A percentile compares a stretch with the other conserved stretches of the same genome.
phyloP scores from a whole-genome alignment of 345 rosid genomes.

The Mangifera indica region DNA sequence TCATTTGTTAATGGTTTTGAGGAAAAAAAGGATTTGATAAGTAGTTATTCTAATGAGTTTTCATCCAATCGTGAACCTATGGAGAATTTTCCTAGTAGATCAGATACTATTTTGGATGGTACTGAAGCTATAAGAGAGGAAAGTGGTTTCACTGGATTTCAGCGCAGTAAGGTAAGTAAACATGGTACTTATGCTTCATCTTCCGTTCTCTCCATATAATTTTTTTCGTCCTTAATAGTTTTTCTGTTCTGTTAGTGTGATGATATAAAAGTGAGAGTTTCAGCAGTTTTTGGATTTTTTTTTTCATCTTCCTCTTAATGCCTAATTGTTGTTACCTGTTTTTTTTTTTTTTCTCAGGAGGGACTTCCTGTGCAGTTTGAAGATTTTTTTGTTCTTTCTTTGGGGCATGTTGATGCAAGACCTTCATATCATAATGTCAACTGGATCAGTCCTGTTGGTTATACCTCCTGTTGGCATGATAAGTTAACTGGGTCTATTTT shows the following conservation, averaged over 20 bases:
- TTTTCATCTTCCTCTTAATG: slow-evolving; percentile 9
- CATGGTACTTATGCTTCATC: slow-evolving; percentile 7
- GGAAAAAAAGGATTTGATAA: slow-evolving; percentile 50
- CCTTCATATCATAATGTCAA: slow-evolving; percentile 70
- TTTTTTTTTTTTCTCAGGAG: slow-evolving; percentile 49
- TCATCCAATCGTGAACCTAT: slow-evolving; percentile 38
- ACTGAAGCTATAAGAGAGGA: slow-evolving; percentile 43
- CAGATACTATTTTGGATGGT: slow-evolving; percentile 33
- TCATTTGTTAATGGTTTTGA: slow-evolving; percentile 47
- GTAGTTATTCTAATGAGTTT: slow-evolving; percentile 43
- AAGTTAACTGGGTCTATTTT: slow-evolving; percentile 89
- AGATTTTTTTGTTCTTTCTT: slow-evolving; percentile 84
- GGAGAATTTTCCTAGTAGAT: slow-evolving; percentile 33
- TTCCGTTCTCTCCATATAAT: slow-evolving; percentile 5
- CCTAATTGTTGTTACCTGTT: slow-evolving; percentile 21
- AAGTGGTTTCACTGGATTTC: slow-evolving; percentile 31
- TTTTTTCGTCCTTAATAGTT: background rate
- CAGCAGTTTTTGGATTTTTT: slow-evolving; percentile 11
- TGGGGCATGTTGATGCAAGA: slow-evolving; percentile 77
- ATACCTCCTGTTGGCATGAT: slow-evolving; percentile 97
- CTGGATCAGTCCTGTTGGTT: slow-evolving; percentile 79
- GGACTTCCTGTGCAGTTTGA: slow-evolving; percentile 85
- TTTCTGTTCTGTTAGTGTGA: background rate
- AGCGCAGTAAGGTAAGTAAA: slow-evolving; percentile 52
- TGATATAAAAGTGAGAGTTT: background rate